Evolutionary conservation across 2,329 filamentous ascomycete species (phyloP).

Genomic region (Rhynchosporium secalis): DNA sequence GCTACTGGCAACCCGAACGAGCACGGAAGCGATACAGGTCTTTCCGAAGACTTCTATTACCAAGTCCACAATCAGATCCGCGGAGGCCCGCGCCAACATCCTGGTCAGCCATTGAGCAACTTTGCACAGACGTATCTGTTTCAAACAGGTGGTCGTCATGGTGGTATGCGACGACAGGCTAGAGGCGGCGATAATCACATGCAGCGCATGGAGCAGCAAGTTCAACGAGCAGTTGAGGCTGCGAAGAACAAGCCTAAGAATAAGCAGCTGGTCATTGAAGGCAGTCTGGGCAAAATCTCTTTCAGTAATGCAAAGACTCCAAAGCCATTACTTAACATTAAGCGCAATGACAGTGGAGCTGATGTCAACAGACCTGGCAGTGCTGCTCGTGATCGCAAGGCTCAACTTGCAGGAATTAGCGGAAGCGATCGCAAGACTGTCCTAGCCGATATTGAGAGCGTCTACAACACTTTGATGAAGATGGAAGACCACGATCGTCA

Average conservation of each 20-base stretch:
- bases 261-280: slow-evolving; percentile 93
- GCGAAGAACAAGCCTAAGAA: slow-evolving; percentile 98
- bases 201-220: slow-evolving; percentile 98
- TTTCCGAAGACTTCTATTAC: slow-evolving; percentile 97
- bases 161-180: slow-evolving; percentile 70
- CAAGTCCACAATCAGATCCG: slow-evolving; percentile 96
- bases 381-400: slow-evolving; percentile 48
- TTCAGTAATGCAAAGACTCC: slow-evolving; percentile 99
- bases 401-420: slow-evolving; percentile 49
- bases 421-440: slow-evolving; percentile 78
- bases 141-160: slow-evolving; percentile 84
- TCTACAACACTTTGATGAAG: slow-evolving; percentile 86
- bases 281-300: slow-evolving; percentile 94
- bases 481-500: slow-evolving; percentile 90
- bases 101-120: slow-evolving; percentile 88
- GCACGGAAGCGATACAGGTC: slow-evolving; percentile 72
- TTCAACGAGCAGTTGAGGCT: slow-evolving; percentile 93
- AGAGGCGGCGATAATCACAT: slow-evolving; percentile 93
- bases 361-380: slow-evolving; percentile 55
- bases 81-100: slow-evolving; percentile 84
- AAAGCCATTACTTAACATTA: slow-evolving; percentile 92
- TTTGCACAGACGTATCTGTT: slow-evolving; percentile 98
- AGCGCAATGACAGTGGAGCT: slow-evolving; percentile 72
- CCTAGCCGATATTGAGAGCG: slow-evolving; percentile 81
- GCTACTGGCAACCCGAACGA: slow-evolving; percentile 87